Conservation (phyloP, 139 green algal species). For the Coelastrella sp. region DNA sequence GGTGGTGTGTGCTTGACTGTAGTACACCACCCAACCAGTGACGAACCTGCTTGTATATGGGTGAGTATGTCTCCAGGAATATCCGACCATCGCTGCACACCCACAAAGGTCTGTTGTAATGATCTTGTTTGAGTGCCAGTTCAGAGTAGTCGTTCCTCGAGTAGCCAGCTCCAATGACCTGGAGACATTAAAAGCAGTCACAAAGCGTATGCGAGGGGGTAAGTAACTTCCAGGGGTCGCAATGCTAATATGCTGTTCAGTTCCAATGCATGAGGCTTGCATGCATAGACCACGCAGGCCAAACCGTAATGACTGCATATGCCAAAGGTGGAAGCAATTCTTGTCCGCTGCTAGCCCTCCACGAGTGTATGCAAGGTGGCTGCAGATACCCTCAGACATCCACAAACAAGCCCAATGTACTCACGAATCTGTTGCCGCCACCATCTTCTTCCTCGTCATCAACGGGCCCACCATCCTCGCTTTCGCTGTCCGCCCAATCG, state of each 20-base stretch:
- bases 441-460: constrained; percentile 14
- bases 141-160: constrained; percentile 3
- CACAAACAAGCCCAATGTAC: neutral
- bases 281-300: too few relatives aligned
- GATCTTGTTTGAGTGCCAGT: constrained; percentile 89
- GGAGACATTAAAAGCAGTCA: neutral
- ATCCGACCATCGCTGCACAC: constrained; percentile 95
- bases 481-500: neutral
- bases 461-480: neutral
- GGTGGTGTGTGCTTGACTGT: neutral
- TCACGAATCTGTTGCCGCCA: neutral
- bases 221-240: too few relatives aligned
- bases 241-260: too few relatives aligned
- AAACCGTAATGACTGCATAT: too few relatives aligned
- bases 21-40: neutral
- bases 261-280: too few relatives aligned
- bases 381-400: too few relatives aligned
- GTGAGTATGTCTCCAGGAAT: constrained; percentile 97
- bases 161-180: constrained; percentile 23
- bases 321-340: too few relatives aligned
- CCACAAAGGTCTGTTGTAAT: constrained; percentile 94
- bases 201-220: too few relatives aligned
- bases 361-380: too few relatives aligned
- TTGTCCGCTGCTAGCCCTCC: too few relatives aligned
- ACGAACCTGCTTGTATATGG: constrained; percentile 91